These are phyloP conservation scores for Blastocystis sp. DNA, from an alignment of 352 stramenopile genomes.

Conservation along the genomic window DNA sequence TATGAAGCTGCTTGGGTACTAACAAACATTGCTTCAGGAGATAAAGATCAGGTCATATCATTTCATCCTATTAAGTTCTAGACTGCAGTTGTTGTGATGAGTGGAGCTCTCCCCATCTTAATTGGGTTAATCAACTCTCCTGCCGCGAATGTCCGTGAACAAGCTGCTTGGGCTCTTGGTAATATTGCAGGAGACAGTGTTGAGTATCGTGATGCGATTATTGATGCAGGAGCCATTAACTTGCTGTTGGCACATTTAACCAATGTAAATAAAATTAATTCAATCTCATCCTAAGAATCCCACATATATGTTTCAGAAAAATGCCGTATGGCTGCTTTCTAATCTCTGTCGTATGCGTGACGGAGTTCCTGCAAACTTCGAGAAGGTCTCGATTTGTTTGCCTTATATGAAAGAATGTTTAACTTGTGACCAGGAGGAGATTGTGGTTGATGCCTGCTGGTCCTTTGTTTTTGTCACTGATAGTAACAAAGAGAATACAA, in stretches of 20 bases:
- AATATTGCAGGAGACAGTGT: constrained; percentile 98
- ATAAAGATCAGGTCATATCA: constrained; percentile 82
- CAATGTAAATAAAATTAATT: not conserved
- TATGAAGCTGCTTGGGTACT: constrained; percentile 98
- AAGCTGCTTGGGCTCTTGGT: constrained; percentile 93
- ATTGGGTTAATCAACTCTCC: constrained; percentile 88
- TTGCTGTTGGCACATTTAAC: constrained; percentile 90
- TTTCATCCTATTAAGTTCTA: not conserved
- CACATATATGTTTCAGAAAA: constrained; percentile 93
- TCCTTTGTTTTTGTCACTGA: constrained; percentile 95
- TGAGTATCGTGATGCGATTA: constrained; percentile 25
- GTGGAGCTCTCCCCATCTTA: constrained; percentile 94
- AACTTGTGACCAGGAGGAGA: constrained; percentile 93
- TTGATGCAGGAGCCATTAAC: constrained; percentile 79
- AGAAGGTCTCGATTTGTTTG: constrained; percentile 87
- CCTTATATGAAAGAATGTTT: constrained; percentile 92
- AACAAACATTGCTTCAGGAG: constrained; percentile 98
- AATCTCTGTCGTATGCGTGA: constrained; percentile 94
- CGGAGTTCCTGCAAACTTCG: constrained; percentile 85
- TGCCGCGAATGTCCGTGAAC: constrained; percentile 75
- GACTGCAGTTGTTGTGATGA: constrained; percentile 93
- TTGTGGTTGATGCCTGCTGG: constrained; percentile 98
- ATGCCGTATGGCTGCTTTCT: constrained; percentile 96
- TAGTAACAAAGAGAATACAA: constrained; percentile 97
- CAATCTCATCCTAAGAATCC: constrained; percentile 74